A percentile compares a stretch with the other conserved stretches of the same genome.
These are phyloP conservation scores for Alternaria viburni DNA, from an alignment of 2,329 filamentous ascomycete species.

Conservation along the genomic window DNA sequence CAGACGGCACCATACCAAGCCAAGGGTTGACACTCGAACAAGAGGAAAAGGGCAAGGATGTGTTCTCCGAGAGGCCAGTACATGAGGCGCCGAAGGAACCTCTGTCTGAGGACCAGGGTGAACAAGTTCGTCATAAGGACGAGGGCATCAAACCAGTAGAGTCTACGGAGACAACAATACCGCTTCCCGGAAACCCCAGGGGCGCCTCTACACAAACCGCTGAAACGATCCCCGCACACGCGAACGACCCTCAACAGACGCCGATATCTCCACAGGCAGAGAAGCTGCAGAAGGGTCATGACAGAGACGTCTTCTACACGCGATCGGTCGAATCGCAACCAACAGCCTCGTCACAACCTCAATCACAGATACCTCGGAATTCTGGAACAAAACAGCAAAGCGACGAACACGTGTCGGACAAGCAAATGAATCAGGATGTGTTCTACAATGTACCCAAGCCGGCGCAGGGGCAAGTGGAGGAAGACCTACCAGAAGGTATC, in stretches of 20 bases:
- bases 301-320: slow-evolving; percentile 64
- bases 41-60: slow-evolving; percentile 42
- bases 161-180: slow-evolving; percentile 52
- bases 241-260: slow-evolving; percentile 53
- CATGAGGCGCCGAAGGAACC: slow-evolving; percentile 48
- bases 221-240: slow-evolving; percentile 61
- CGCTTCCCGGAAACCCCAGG: slow-evolving; percentile 38
- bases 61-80: slow-evolving; percentile 37
- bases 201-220: slow-evolving; percentile 52
- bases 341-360: slow-evolving; percentile 60
- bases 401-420: slow-evolving; percentile 50
- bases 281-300: slow-evolving; percentile 49
- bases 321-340: slow-evolving; percentile 56
- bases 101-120: slow-evolving; percentile 35
- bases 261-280: slow-evolving; percentile 24
- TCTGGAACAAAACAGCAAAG: slow-evolving; percentile 55
- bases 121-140: slow-evolving; percentile 15
- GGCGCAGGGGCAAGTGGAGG: slow-evolving; percentile 38
- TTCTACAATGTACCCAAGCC: slow-evolving; percentile 48
- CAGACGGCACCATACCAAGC: slow-evolving; percentile 59
- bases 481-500: slow-evolving; percentile 63
- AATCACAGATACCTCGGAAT: slow-evolving; percentile 62
- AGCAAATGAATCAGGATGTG: slow-evolving; percentile 61
- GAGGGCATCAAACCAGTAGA: slow-evolving; percentile 46
- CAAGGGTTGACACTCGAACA: slow-evolving; percentile 39